These are phyloP conservation scores for Ogataea glucozyma DNA, from an alignment of 805 yeast species.

Conservation along the genomic window DNA sequence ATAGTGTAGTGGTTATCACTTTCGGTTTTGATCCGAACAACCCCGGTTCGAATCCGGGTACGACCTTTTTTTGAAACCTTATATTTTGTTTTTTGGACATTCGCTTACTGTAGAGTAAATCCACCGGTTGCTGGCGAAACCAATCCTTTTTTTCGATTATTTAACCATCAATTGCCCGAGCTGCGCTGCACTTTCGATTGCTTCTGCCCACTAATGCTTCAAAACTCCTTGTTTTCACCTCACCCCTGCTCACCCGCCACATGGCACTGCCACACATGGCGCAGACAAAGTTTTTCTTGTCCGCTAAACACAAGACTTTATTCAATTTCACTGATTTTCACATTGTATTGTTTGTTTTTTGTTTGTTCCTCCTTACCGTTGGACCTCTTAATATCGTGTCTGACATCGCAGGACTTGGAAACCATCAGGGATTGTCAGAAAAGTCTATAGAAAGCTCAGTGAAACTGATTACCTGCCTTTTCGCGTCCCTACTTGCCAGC, in stretches of 20 bases:
- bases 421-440: too few species aligned
- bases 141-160: constrained; percentile 56
- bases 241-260: constrained; percentile 4
- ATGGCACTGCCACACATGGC: background rate
- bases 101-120: too few species aligned
- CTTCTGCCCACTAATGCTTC: too few species aligned
- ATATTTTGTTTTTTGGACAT: background rate
- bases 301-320: too few species aligned
- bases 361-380: constrained; percentile 1
- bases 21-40: constrained; percentile 77
- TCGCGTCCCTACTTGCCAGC: too few species aligned
- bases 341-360: constrained; percentile 1
- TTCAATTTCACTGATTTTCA: constrained; percentile 4
- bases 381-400: too few species aligned
- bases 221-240: too few species aligned
- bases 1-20: constrained; percentile 80
- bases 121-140: constrained; percentile 42
- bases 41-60: constrained; percentile 88
- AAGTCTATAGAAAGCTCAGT: too few species aligned
- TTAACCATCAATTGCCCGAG: background rate
- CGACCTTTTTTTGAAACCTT: constrained; percentile 49
- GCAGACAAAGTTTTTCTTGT: background rate
- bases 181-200: too few species aligned
- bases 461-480: too few species aligned
- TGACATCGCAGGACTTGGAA: too few species aligned